Evolutionary conservation across 148 eudicot species (phyloP), one percentile per base, ranked within the genome.

Genomic region (Rhododendron ferrugineum): DNA sequence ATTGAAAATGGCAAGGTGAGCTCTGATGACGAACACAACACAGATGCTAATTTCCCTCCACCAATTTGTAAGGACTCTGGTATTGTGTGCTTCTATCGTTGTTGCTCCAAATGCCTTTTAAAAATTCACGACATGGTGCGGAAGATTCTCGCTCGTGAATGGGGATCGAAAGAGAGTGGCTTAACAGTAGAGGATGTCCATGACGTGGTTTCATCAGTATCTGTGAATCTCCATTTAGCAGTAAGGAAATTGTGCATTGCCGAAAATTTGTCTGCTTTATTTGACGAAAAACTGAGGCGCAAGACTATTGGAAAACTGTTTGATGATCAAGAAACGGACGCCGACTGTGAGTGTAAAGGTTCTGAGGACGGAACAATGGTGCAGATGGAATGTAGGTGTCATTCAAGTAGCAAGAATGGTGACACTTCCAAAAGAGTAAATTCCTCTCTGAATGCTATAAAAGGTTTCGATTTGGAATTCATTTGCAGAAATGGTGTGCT

Each of bases 111-210:
- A 79, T 96, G 99, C 86, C 52, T 93, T 42, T 15, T 82, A 88
- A 86, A 89, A 58, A 92, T 96, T 44, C 89, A 89, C n/a, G 78
- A 80, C 56, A 56, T 88, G 87, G 68, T 93, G 86, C 88, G 85
- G 82, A 90, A 89, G 85, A 73, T 89, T 78, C 87, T 95, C 56
- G 78, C 56, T 42, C 79, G 36, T 84, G 91, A 91, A 83, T 89
- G 88, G 92, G 89, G 88, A 74, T 52, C 79, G 49, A 88, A 90
- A 75, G 90, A 87, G 52, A 87, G 86, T 66, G 84, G 84, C 78
- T 88, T 81, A 68, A 94, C 93, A 14, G 88, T 94, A 10, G 99
- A 95, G 88, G 99, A 92, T 86, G 87, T 90, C 87, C 96, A 96
- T 79, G 94, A 94, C 80, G 81, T 88, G 70, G 90, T 96, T 73